Base-by-base conservation (phyloP, 768 basidiomycete species). In the Kwoniella europaea region DNA sequence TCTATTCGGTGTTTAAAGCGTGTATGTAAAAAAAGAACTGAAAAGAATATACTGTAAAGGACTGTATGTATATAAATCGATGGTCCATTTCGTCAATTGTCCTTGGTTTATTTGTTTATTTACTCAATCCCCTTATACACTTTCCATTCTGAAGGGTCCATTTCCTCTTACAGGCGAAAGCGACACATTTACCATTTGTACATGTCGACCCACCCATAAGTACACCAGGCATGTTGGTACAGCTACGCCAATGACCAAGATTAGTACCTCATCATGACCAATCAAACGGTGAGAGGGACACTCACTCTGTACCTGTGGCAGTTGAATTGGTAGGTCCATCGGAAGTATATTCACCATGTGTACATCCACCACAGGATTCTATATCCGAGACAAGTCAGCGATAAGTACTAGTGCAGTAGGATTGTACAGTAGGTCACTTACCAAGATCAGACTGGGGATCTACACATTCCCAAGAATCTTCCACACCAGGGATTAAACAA, bases 311-410 rank as follows among this genome's bases (percentile, higher is more conserved):
- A 41, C 63, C 63, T 12, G 65, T 67, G 41, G 65, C 55, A 15
- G 65, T 67, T 22, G 41, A 44, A 20, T 60, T 67, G 43, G 10
- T 20, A 1, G 42, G n/a, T 5, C 56, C 65, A 10, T 58, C 27
- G 20, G 35, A 29, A 9, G 56, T 67, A 46, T 67, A 67, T 15
- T 67, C 65, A 43, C 65, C 65, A 46, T 58, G 18, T 7, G 57
- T 52, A 35, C 65, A 67, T 10, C 65, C 65, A n/a, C 65, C 65
- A 24, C 65, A 67, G 1, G 65, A 67, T 35, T 67, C 65, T 67
- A 56, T 22, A 55, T 35, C 35, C 35, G 35, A 35, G 35, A 35
- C 35, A 35, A 35, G 35, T 35, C 35, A 35, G 35, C 35, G 35
- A 35, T 35, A 35, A 35, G 35, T 7, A 6, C 35, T 35, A 35